phyloP scores from a whole-genome alignment of 306 rosid species.

The Phaseolus lunatus region DNA sequence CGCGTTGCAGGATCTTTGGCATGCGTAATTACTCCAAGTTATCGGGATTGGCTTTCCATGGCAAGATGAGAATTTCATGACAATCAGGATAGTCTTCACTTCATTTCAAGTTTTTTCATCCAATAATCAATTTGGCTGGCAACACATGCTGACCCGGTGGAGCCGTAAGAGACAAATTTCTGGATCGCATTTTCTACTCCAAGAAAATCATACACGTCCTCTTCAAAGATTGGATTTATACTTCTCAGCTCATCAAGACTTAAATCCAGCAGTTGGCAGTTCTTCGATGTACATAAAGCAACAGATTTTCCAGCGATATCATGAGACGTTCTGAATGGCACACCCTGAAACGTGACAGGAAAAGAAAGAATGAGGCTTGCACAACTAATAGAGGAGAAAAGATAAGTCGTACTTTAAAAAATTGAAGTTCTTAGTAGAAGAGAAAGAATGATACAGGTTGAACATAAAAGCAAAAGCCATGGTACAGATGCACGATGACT shows the following conservation, averaged over 20 bases:
- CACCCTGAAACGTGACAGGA: slow-evolving; percentile 61
- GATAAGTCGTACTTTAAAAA: slow-evolving; percentile 14
- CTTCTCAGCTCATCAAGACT: slow-evolving; percentile 77
- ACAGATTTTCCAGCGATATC: slow-evolving; percentile 88
- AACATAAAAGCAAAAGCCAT: slow-evolving; percentile 1
- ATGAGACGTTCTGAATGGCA: slow-evolving; percentile 95
- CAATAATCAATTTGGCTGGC: slow-evolving; percentile 73
- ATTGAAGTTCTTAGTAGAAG: background rate
- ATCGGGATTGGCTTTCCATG: background rate
- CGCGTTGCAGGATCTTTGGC: slow-evolving; percentile 11
- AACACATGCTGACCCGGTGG: slow-evolving; percentile 89
- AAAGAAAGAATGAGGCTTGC: slow-evolving; percentile 11
- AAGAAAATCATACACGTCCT: slow-evolving; percentile 83
- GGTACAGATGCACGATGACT: too few relatives aligned
- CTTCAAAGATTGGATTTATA: slow-evolving; percentile 64
- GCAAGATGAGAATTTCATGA: slow-evolving; percentile 14
- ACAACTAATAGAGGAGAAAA: slow-evolving; percentile 8
- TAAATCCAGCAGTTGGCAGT: slow-evolving; percentile 74
- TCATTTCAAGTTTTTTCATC: slow-evolving; percentile 65
- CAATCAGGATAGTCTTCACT: slow-evolving; percentile 29
- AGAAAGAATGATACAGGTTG: slow-evolving; percentile 16
- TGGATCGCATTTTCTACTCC: slow-evolving; percentile 84
- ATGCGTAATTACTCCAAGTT: slow-evolving; percentile 8
- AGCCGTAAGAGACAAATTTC: slow-evolving; percentile 89
- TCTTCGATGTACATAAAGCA: slow-evolving; percentile 72